phyloP scores from a whole-genome alignment of 345 rosid species.

The Turritis glabra region DNA sequence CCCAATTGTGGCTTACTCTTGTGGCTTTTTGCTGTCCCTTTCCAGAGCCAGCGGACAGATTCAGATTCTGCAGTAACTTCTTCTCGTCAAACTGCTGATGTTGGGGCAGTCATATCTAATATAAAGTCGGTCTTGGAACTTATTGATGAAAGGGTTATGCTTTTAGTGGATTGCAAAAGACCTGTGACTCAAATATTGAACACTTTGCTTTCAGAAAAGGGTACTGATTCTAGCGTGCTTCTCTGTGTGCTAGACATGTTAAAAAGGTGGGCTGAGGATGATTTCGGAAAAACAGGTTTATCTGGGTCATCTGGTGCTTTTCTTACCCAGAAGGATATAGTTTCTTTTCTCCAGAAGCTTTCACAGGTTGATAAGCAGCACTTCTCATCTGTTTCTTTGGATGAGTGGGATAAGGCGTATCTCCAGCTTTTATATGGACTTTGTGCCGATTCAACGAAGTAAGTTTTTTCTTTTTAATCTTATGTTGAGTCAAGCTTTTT shows the following conservation, averaged over 20 bases:
- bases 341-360: slow-evolving; percentile 83
- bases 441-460: slow-evolving; percentile 86
- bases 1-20: slow-evolving; percentile 19
- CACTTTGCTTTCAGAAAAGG: slow-evolving; percentile 80
- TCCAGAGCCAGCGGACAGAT: slow-evolving; percentile 80
- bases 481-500: not conserved
- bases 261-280: slow-evolving; percentile 88
- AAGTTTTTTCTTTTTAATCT: slow-evolving; percentile 34
- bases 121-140: slow-evolving; percentile 79
- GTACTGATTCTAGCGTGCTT: slow-evolving; percentile 85
- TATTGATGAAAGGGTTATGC: slow-evolving; percentile 85
- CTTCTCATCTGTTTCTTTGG: slow-evolving; percentile 60
- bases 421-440: slow-evolving; percentile 91
- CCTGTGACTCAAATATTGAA: slow-evolving; percentile 69
- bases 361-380: slow-evolving; percentile 90
- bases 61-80: slow-evolving; percentile 87
- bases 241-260: slow-evolving; percentile 77
- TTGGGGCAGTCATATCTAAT: slow-evolving; percentile 75
- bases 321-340: slow-evolving; percentile 71
- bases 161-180: slow-evolving; percentile 79
- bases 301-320: slow-evolving; percentile 52
- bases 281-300: slow-evolving; percentile 55
- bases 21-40: slow-evolving; percentile 18
- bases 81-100: slow-evolving; percentile 82
- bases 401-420: slow-evolving; percentile 92